phyloP scores from a whole-genome alignment of 2,329 filamentous ascomycete species.

The Colletotrichum plurivorum region DNA sequence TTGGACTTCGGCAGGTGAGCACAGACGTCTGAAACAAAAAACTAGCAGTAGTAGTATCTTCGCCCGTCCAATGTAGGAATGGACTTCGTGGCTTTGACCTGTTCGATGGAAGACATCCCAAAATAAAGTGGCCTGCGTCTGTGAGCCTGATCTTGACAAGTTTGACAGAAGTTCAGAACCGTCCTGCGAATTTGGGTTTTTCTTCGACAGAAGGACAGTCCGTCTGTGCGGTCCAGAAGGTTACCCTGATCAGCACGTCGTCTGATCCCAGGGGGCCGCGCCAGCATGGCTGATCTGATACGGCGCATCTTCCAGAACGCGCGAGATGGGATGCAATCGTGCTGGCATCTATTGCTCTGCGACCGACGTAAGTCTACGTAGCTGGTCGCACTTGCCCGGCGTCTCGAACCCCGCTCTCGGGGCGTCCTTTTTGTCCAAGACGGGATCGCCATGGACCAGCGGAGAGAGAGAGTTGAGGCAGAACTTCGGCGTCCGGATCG shows the following conservation, averaged over 20 bases:
- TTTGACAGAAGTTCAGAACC: conserved; percentile 19
- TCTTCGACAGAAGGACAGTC: not conserved
- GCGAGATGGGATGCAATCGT: conserved; percentile 17
- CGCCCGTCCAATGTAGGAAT: conserved; percentile 29
- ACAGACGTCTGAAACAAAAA: conserved; percentile 14
- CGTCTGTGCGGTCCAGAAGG: conserved; percentile 27
- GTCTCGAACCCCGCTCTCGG: conserved; percentile 16
- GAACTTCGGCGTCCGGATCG: conserved; percentile 10
- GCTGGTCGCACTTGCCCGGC: not conserved
- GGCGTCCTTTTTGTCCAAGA: not conserved
- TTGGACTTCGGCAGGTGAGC: conserved; percentile 7
- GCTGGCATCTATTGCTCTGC: not conserved
- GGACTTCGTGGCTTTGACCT: conserved; percentile 12
- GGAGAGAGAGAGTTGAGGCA: conserved; percentile 18
- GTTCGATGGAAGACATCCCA: conserved; percentile 4
- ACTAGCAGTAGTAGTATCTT: conserved; percentile 10
- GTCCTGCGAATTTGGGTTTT: not conserved
- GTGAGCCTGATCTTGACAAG: conserved; percentile 23
- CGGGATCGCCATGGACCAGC: conserved; percentile 7
- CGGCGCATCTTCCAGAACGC: conserved; percentile 19
- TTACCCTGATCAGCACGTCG: conserved; percentile 34
- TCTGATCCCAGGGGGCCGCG: conserved; percentile 30
- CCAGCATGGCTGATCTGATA: conserved; percentile 19
- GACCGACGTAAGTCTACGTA: not conserved
- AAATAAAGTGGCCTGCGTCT: conserved; percentile 3